Percentiles rank a stretch among this genome's conserved stretches.
These are phyloP conservation scores for Volvox africanus DNA, from an alignment of 139 green algal species.

Conservation along the genomic window DNA sequence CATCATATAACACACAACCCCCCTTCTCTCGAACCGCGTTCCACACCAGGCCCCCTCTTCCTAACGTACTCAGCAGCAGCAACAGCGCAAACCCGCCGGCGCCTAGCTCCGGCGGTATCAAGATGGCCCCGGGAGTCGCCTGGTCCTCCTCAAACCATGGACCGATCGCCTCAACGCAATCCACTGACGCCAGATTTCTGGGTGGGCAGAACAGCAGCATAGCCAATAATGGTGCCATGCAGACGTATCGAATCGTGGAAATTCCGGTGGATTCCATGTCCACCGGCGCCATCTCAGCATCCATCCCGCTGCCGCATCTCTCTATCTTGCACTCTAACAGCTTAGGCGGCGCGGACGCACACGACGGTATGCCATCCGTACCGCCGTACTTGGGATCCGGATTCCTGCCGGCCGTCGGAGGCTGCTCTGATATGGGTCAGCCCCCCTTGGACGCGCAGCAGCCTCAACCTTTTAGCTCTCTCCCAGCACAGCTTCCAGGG, in stretches of 20 bases:
- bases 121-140: background rate
- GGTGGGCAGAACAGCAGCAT: background rate
- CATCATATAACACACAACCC: background rate
- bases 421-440: background rate
- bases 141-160: background rate
- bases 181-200: background rate
- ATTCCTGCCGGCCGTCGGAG: conserved; percentile 2
- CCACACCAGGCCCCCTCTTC: conserved; percentile 14
- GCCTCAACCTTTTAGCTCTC: background rate
- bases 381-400: background rate
- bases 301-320: background rate
- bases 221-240: background rate
- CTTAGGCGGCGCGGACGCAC: background rate
- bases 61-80: background rate
- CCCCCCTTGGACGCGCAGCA: background rate
- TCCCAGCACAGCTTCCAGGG: background rate
- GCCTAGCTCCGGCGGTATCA: background rate
- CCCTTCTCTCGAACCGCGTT: background rate
- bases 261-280: background rate
- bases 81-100: background rate
- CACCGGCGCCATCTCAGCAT: background rate
- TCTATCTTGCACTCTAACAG: background rate
- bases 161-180: background rate
- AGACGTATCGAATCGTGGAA: background rate
- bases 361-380: background rate